A percentile compares a stretch with the other conserved stretches of the same genome.
phyloP scores from a whole-genome alignment of 108 stramenopile genomes.

The Cyclostephanos invisitatus region DNA sequence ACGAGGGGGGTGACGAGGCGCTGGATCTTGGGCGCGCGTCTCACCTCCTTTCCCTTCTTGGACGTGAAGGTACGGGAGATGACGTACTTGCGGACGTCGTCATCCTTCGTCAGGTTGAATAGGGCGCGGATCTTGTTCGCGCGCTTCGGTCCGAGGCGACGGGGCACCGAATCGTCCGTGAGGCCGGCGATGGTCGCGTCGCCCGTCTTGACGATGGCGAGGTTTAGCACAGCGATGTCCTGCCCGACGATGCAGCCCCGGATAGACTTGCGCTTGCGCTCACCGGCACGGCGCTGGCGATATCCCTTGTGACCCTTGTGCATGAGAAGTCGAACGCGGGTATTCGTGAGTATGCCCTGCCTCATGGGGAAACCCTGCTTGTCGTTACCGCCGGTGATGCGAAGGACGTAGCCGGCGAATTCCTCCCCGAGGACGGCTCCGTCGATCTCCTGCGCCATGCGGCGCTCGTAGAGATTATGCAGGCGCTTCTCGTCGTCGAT shows the following conservation, averaged over 20 bases:
- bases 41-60: slow-evolving; percentile 92
- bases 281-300: slow-evolving; percentile 93
- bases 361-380: slow-evolving; percentile 99
- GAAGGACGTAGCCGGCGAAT: slow-evolving; percentile 97
- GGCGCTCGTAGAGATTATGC: slow-evolving; percentile 97
- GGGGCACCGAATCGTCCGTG: slow-evolving; percentile 91
- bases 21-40: slow-evolving; percentile 99
- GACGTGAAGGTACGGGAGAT: slow-evolving; percentile 94
- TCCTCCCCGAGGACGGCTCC: slow-evolving; percentile 96
- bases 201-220: slow-evolving; percentile 96
- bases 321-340: slow-evolving; percentile 96
- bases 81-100: slow-evolving; percentile 99
- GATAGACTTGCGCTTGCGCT: slow-evolving; percentile 99
- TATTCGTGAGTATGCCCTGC: slow-evolving; percentile 98
- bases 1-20: slow-evolving; percentile 96
- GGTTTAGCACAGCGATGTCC: slow-evolving; percentile 98
- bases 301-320: slow-evolving; percentile 92
- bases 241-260: slow-evolving; percentile 99
- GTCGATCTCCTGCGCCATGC: slow-evolving; percentile 98
- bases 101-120: slow-evolving; percentile 99
- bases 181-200: slow-evolving; percentile 92
- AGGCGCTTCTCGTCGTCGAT: slow-evolving; percentile 99
- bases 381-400: slow-evolving; percentile 99
- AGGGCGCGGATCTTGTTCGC: slow-evolving; percentile 99
- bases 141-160: slow-evolving; percentile 99